Evolutionary conservation across 2,329 filamentous ascomycete species (phyloP), one percentile per base, ranked within the genome.

Genomic region (Lithohypha guttulata): DNA sequence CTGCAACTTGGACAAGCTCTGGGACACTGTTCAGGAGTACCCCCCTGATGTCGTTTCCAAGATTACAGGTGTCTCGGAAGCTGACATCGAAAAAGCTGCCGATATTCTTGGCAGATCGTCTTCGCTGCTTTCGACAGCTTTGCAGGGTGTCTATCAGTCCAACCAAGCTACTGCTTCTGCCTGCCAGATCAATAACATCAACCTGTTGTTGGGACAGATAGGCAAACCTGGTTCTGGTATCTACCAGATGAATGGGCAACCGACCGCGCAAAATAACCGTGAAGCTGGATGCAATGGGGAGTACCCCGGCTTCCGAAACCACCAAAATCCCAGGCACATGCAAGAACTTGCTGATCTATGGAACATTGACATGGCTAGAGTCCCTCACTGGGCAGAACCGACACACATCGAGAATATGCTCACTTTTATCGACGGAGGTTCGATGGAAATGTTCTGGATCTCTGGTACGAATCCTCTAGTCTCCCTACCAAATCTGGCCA

Each of bases 111-210:
- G 59, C 6, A 58, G 51, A 4, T 46, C 54, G 0, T 45, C 42
- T 8, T 55, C 46, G 15, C 49, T 63, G 2, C 44, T 62, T 6
- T 63, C 59, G 2, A 61, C 59, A 3, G 57, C 57, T 1, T 44
- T 63, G 1, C 60, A 62, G 42, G 60, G 60, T 3, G 60, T 63
- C 4, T 63, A 63, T 39, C 59, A 62, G 43, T 60, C 59, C 1
- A 59, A 62, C 48, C 60, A 62, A 42, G 58, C 57, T n/a, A 62
- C 60, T 3, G 59, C 60, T 2, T 54, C 51, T 36, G 59, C 59
- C 1, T 62, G 59, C 42, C 57, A 60, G 42, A 59, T 63, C 45
- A 62, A 63, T 47, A 63, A 62, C 42, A 61, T 63, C 51, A 61
- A 61, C 33, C 53, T 62, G 1, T 48, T 61, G 2, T 53, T 53